Evolutionary conservation across 1,284 basidiomycete species (phyloP), one percentile per base, ranked within the genome.

Genomic region (Anthracocystis panici-leucophaei): DNA sequence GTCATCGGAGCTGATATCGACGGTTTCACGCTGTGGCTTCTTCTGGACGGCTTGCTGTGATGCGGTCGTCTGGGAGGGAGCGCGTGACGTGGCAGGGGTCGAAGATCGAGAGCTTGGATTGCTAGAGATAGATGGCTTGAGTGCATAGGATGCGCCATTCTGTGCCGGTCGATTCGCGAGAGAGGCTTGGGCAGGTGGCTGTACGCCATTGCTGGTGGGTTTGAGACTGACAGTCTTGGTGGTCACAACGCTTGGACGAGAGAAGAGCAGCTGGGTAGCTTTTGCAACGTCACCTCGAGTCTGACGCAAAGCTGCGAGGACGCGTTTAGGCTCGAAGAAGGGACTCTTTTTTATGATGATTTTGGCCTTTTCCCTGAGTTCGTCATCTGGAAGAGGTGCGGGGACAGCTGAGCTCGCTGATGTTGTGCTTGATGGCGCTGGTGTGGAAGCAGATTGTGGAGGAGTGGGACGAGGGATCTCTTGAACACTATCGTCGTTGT

Each of bases 1-100:
- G 18, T 78, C 78, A 42, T 78, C 79, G 1, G 79, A 77, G 65
- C 68, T 72, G 69, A 76, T 61, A 31, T 72, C 69, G 44, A 64
- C 57, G 2, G 61, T 51, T 29, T 63, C 60, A 14, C 56, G 52
- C 2, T 25, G 18, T 1, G 35, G 54, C 53, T 67, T 73, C 29
- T 57, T 60, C 20, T 40, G 40, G 29, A 33, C 33, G 5, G 40
- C 25, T 12, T 57, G 50, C 18, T 57, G 60, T 5, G 54, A 25
- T 12, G 41, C 25, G 3, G 46, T 44, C 5, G 60, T 46, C 11
- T 59, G 54, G 5, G 65, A 63, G 6, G 57, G 44, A 6, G 44
- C 49, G 25, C 64, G 64, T 16, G 69, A 63, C 14, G 56, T 52
- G 16, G 61, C 29, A 6, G 64, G 70, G 11, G 64, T 67, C 21